These are phyloP conservation scores for Eucalyptus dawsonii DNA, from an alignment of 345 rosid genomes.

Conservation along the genomic window DNA sequence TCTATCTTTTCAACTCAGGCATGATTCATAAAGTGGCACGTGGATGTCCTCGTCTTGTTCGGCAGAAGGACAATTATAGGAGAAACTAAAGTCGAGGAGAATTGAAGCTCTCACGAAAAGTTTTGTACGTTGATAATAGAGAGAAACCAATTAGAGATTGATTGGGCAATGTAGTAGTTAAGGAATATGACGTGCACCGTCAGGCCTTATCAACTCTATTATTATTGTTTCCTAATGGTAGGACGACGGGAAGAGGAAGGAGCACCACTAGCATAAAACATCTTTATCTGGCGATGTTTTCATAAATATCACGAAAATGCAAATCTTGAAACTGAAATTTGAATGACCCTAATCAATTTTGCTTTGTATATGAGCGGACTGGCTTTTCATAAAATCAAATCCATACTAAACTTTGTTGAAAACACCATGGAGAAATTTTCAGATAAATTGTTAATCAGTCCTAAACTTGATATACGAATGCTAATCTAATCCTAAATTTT, in stretches of 20 bases:
- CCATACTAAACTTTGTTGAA: background rate
- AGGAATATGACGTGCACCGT: background rate
- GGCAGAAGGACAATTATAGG: background rate
- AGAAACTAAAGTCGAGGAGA: background rate
- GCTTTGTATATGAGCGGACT: background rate
- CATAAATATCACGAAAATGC: background rate
- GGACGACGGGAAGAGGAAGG: background rate
- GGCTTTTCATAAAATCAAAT: background rate
- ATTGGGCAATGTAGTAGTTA: background rate
- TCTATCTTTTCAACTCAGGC: too few relatives aligned
- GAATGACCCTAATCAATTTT: background rate
- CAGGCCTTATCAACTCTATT: background rate
- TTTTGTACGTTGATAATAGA: background rate
- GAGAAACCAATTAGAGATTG: background rate
- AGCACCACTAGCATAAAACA: background rate
- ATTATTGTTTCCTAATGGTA: background rate
- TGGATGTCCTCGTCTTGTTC: background rate
- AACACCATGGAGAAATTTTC: background rate
- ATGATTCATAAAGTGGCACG: too few relatives aligned
- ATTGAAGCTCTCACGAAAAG: background rate
- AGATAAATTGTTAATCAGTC: background rate
- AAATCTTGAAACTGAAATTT: background rate
- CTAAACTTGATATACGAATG: too few relatives aligned
- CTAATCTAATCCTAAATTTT: too few relatives aligned
- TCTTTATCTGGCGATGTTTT: background rate